phyloP scores from a whole-genome alignment of 805 yeast genomes.

The Scheffersomyces lignosus region DNA sequence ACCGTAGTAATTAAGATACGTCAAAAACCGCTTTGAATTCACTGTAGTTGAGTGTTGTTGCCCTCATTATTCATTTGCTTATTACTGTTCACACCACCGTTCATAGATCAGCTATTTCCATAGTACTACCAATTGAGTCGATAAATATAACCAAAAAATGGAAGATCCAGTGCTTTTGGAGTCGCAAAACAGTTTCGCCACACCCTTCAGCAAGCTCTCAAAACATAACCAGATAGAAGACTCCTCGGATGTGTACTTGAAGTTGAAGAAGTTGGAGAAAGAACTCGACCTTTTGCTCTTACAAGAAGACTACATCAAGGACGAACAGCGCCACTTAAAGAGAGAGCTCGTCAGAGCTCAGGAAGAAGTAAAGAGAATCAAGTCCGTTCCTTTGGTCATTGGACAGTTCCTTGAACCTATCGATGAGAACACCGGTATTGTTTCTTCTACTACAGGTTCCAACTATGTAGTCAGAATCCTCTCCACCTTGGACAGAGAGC shows the following conservation, averaged over 20 bases:
- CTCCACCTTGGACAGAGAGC: conserved; percentile 91
- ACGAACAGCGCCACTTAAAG: conserved; percentile 94
- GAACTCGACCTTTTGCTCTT: conserved; percentile 80
- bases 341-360: conserved; percentile 95
- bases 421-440: conserved; percentile 95
- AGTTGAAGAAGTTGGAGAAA: conserved; percentile 84
- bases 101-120: too few species aligned
- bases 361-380: conserved; percentile 96
- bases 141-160: too few species aligned
- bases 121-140: too few species aligned
- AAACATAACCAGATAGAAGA: conserved; percentile 21
- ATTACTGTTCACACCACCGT: too few species aligned
- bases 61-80: too few species aligned
- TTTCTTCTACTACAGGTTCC: conserved; percentile 96
- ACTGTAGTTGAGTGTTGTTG: too few species aligned
- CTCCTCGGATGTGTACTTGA: conserved; percentile 72
- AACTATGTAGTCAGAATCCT: conserved; percentile 94
- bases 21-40: too few species aligned
- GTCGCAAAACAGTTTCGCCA: conserved; percentile 4
- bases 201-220: conserved; percentile 4
- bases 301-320: conserved; percentile 96
- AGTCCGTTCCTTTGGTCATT: conserved; percentile 95
- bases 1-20: too few species aligned
- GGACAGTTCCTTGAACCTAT: conserved; percentile 98
- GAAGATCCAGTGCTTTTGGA: conserved; percentile 16